Evolutionary conservation across 345 rosid genomes (phyloP).

Genomic region (Eucalyptus camaldulensis): DNA sequence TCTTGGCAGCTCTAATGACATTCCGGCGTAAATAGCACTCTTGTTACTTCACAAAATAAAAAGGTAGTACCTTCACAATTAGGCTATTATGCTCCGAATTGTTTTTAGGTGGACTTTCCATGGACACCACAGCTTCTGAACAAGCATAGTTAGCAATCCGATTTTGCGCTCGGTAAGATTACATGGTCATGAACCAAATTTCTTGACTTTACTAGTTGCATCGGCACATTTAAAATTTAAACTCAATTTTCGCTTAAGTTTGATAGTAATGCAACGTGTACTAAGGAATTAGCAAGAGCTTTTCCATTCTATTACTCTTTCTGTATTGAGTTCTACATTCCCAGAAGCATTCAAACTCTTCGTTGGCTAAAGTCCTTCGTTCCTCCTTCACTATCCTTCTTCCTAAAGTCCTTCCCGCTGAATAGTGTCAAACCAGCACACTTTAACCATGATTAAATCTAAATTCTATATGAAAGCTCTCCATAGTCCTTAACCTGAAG

Average conservation of each 20-base stretch:
- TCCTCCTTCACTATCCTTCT: background rate
- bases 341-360: background rate
- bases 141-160: background rate
- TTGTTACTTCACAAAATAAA: background rate
- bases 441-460: background rate
- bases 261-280: background rate
- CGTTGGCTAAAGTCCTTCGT: background rate
- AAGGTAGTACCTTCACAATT: background rate
- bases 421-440: too few relatives aligned
- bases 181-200: background rate
- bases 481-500: background rate
- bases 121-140: background rate
- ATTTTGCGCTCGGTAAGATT: background rate
- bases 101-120: background rate
- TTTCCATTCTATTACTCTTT: background rate
- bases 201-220: background rate
- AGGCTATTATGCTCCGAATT: background rate
- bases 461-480: background rate
- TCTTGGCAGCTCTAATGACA: background rate
- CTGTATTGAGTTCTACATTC: background rate
- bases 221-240: background rate
- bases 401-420: background rate
- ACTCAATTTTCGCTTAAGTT: background rate
- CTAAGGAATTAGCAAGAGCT: background rate
- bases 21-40: background rate